Evolutionary conservation across 2,329 filamentous ascomycete genomes (phyloP), one percentile per base, ranked within the genome.

Genomic region (Ascochyta pisi): DNA sequence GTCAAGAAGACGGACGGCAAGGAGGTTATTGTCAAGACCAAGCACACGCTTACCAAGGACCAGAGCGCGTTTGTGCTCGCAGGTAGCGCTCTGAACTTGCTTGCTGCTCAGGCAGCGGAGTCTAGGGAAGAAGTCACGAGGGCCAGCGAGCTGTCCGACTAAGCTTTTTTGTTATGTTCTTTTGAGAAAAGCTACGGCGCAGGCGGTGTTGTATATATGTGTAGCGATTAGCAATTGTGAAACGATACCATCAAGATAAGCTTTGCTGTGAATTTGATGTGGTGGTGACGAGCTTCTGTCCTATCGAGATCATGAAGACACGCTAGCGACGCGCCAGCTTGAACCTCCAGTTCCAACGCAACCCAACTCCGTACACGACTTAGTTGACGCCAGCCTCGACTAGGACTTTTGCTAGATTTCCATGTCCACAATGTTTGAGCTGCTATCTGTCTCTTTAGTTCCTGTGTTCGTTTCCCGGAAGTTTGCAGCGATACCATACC

Each of bases 1-100:
- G 66, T 82, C 19, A 80, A 73, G 69, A 77, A 77, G 69, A 80
- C 76, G 68, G 69, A 72, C 27, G 90, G 90, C 8, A 85, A 89
- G 73, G 84, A 86, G 74, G 76, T 90, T 44, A 74, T 84, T 35
- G 84, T 99, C 56, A 84, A 86, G 43, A 92, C 92, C n/a, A 91
- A 87, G 78, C 94, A 97, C 75, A 91, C 91, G 12, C 83, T 99
- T 59, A 96, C 87, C 73, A 85, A 89, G 79, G 95, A 97, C 75
- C 95, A 99, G 82, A 91, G 91, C 58, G 87, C 84, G 0, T 99
- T 98, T 73, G 91, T 99, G 62, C 81, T 99, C 46, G 95, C 95
- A 0, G 95, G 95, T 3, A 96, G 92, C 76, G 95, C 95, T 38
- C 77, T 99, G 78, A 99, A 99, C 78, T 73, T 98, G 76, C 78